phyloP scores from a whole-genome alignment of 78 protist species.

The Tieghemostelium lacteum region DNA sequence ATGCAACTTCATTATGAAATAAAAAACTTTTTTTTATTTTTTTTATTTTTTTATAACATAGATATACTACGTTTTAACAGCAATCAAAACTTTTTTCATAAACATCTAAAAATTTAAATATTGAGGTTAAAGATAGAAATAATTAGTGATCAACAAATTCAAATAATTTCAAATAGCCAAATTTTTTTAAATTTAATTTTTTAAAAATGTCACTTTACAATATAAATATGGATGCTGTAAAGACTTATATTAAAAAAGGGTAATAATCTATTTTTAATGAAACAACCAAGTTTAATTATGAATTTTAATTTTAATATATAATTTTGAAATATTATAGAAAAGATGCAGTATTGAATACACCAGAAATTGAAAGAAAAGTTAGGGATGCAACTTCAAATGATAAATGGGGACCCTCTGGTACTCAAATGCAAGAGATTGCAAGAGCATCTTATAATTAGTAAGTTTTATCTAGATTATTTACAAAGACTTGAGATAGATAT shows the following conservation, averaged over 20 bases:
- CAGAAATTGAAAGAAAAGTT: slow-evolving; percentile 82
- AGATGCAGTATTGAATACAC: slow-evolving; percentile 75
- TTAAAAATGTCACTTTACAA: too few species aligned
- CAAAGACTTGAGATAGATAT: not conserved
- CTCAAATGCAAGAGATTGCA: slow-evolving; percentile 85
- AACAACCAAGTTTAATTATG: not conserved
- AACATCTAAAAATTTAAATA: too few species aligned
- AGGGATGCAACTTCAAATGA: slow-evolving; percentile 86
- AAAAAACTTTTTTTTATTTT: too few species aligned
- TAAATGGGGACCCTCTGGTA: slow-evolving; percentile 87
- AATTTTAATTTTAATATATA: not conserved
- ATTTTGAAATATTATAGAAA: slow-evolving; percentile 20
- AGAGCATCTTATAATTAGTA: slow-evolving; percentile 80
- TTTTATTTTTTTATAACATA: too few species aligned
- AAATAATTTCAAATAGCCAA: too few species aligned
- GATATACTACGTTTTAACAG: too few species aligned
- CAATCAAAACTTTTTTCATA: too few species aligned
- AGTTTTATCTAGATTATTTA: not conserved
- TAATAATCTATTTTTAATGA: not conserved
- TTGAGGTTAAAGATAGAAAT: too few species aligned
- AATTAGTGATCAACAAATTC: too few species aligned
- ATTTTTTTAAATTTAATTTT: too few species aligned
- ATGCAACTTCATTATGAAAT: too few species aligned
- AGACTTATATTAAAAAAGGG: slow-evolving; percentile 77
- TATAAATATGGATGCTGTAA: slow-evolving; percentile 39